These are phyloP conservation scores for Suhomyces canberraensis DNA, from an alignment of 805 yeast genomes.

Conservation along the genomic window DNA sequence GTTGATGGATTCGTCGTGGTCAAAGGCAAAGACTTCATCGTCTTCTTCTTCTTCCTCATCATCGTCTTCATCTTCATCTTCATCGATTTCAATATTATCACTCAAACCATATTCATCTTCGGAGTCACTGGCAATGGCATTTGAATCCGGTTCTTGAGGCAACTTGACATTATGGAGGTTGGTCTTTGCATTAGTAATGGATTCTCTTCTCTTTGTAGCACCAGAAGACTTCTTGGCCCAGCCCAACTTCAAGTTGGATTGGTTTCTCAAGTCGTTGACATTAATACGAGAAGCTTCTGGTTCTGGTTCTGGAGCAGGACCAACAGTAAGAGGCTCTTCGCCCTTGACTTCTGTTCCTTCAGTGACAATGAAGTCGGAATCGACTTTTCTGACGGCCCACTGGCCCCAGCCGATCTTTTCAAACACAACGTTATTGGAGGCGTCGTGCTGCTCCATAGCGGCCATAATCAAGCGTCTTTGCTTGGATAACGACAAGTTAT, in stretches of 20 bases:
- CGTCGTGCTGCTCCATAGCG: constrained; percentile 73
- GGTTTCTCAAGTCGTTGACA: constrained; percentile 33
- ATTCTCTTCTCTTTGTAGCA: constrained; percentile 40
- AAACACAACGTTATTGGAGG: constrained; percentile 61
- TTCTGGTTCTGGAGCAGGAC: not conserved
- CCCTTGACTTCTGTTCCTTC: constrained; percentile 37
- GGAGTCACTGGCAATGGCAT: constrained; percentile 29
- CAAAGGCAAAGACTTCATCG: constrained; percentile 24
- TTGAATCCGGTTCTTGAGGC: constrained; percentile 36
- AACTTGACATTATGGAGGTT: constrained; percentile 46
- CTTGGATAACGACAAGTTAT: constrained; percentile 75
- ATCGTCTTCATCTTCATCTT: constrained; percentile 38
- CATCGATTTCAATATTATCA: constrained; percentile 34
- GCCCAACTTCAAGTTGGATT: constrained; percentile 33
- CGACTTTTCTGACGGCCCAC: constrained; percentile 74
- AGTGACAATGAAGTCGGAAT: constrained; percentile 44
- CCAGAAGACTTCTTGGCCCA: constrained; percentile 36
- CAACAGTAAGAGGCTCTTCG: not conserved
- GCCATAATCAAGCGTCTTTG: constrained; percentile 89
- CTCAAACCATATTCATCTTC: constrained; percentile 28
- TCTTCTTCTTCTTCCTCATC: constrained; percentile 22
- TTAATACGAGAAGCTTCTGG: constrained; percentile 9
- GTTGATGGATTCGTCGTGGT: constrained; percentile 17
- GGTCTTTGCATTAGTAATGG: constrained; percentile 45
- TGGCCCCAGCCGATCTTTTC: constrained; percentile 98